Evolutionary conservation across 2,329 filamentous ascomycete genomes (phyloP).

Genomic region (Hypomyces perniciosus): DNA sequence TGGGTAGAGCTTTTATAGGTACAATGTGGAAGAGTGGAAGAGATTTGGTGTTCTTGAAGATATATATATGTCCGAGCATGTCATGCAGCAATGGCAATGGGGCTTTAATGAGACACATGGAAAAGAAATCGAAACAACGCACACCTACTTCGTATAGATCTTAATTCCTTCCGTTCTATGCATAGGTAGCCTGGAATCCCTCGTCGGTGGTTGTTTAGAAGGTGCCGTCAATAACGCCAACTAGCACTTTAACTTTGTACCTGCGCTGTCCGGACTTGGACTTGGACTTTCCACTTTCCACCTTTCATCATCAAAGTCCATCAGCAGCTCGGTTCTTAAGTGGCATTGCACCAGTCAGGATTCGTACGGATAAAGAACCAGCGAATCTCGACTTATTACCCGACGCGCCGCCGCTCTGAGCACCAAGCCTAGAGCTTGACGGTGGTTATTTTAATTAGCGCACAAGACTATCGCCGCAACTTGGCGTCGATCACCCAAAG

Average conservation of each 20-base stretch:
- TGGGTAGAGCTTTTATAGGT: background rate
- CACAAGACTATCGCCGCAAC: constrained; percentile 11
- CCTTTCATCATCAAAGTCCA: background rate
- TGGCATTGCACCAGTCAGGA: constrained; percentile 3
- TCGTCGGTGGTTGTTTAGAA: background rate
- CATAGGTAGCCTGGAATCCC: background rate
- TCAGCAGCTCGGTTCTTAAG: constrained; percentile 1
- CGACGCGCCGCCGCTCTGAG: constrained; percentile 7
- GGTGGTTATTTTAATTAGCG: constrained; percentile 13
- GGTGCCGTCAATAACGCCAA: constrained; percentile 8
- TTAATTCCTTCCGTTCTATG: background rate
- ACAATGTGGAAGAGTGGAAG: no score
- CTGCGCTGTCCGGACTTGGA: constrained; percentile 5
- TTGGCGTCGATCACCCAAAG: constrained; percentile 12
- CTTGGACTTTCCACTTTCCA: constrained; percentile 4
- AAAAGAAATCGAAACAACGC: no score
- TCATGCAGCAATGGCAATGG: no score
- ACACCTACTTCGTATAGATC: no score
- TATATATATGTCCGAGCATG: no score
- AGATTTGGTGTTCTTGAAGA: no score
- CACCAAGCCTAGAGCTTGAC: constrained; percentile 7
- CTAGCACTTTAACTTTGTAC: constrained; percentile 6
- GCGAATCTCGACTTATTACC: constrained; percentile 5
- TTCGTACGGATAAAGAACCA: constrained; percentile 8
- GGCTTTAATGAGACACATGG: no score